Conservation (phyloP, 2,329 filamentous ascomycete genomes). For the Diaporthe caulivora region DNA sequence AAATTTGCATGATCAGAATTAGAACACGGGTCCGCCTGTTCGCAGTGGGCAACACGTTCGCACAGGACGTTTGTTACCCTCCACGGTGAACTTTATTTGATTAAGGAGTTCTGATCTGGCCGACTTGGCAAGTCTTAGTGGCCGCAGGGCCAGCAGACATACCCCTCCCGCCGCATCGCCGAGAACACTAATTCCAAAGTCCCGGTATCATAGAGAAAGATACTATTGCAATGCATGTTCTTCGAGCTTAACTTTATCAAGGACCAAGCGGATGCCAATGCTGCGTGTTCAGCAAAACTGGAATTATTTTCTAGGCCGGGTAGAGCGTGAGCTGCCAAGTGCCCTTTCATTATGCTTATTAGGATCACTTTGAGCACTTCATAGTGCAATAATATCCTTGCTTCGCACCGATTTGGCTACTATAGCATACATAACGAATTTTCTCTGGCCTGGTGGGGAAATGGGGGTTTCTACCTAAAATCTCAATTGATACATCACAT, state of each 20-base stretch:
- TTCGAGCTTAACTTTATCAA: neutral
- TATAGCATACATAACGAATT: neutral
- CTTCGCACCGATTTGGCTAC: too few relatives aligned
- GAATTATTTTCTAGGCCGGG: neutral
- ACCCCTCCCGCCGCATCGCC: neutral
- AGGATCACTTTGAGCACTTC: too few relatives aligned
- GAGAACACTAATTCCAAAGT: constrained; percentile 7
- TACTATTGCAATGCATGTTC: neutral
- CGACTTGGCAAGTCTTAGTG: constrained; percentile 3
- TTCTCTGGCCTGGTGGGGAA: neutral
- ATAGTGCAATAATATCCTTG: too few relatives aligned
- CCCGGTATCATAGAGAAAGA: neutral
- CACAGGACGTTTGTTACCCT: neutral
- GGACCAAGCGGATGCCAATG: neutral
- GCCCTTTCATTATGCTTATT: too few relatives aligned
- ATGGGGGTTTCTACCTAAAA: neutral
- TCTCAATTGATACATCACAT: neutral
- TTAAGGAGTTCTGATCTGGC: constrained; percentile 8
- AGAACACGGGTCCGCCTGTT: constrained; percentile 5
- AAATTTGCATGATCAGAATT: constrained; percentile 24
- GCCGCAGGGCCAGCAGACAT: neutral
- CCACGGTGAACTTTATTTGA: constrained; percentile 23
- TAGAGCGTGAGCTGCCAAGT: neutral
- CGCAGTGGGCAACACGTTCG: constrained; percentile 6
- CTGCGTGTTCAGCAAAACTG: neutral